phyloP scores from a whole-genome alignment of 139 green algal genomes.

The Micromonas commoda region DNA sequence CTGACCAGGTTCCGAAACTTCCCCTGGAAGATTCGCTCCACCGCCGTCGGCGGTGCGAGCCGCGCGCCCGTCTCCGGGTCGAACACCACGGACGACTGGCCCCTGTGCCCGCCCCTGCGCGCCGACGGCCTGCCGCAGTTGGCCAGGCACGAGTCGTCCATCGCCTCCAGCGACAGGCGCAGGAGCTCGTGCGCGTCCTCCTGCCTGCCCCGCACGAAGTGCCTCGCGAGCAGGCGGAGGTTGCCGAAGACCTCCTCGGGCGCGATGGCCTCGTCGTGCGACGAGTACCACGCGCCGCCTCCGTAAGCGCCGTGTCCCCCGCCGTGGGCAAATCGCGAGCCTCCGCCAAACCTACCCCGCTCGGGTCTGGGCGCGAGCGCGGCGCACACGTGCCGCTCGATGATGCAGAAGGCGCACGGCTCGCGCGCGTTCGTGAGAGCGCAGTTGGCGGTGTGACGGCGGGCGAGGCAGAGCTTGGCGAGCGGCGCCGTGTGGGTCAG shows the following conservation, averaged over 20 bases:
- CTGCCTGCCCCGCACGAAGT: constrained; percentile 2
- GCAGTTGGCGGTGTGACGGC: not conserved
- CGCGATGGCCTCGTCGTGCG: not conserved
- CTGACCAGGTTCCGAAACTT: constrained; percentile 29
- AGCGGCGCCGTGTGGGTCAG: constrained; percentile 37
- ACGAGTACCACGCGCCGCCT: not conserved
- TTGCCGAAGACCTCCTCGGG: not conserved
- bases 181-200: constrained; percentile 15
- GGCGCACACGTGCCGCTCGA: constrained; percentile 13
- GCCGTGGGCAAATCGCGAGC: no score
- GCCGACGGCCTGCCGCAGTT: not conserved
- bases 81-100: not conserved
- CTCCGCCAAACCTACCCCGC: no score
- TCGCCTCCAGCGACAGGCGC: not conserved
- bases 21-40: constrained; percentile 2
- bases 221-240: not conserved
- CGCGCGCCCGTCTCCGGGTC: not conserved
- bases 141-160: not conserved
- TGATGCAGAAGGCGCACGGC: not conserved
- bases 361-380: no score
- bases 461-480: not conserved
- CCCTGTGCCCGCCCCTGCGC: not conserved
- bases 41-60: not conserved
- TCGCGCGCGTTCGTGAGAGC: not conserved
- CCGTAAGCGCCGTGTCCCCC: not conserved